Conservation (phyloP, 805 yeast species). For the Pichia cephalocereana region DNA sequence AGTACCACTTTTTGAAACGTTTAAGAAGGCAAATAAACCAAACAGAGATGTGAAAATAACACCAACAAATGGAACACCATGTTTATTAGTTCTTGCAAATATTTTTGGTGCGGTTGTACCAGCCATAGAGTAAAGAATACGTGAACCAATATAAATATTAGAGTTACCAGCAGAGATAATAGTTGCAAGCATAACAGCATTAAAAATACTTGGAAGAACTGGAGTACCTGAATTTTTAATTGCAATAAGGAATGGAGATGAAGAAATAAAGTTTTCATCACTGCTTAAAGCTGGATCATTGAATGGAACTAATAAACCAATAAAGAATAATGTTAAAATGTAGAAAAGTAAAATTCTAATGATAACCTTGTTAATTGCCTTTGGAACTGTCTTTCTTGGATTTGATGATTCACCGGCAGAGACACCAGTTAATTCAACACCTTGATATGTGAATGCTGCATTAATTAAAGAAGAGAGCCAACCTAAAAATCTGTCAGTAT, state of each 20-base stretch:
- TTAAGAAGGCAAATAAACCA: constrained; percentile 57
- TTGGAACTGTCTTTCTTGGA: constrained; percentile 63
- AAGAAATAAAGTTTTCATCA: constrained; percentile 32
- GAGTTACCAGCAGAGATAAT: constrained; percentile 77
- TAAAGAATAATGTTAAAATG: constrained; percentile 54
- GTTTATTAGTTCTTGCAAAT: constrained; percentile 38
- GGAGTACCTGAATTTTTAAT: constrained; percentile 59
- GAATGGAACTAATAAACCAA: constrained; percentile 63
- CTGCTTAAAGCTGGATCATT: constrained; percentile 44
- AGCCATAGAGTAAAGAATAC: constrained; percentile 58
- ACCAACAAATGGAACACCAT: constrained; percentile 55
- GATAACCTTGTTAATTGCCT: constrained; percentile 61
- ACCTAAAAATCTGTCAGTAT: constrained; percentile 56
- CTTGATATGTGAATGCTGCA: constrained; percentile 74
- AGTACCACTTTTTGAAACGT: constrained; percentile 41
- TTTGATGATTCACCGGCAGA: constrained; percentile 67
- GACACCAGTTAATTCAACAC: constrained; percentile 68
- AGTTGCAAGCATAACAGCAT: constrained; percentile 58
- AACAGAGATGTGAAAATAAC: constrained; percentile 50
- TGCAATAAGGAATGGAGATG: constrained; percentile 70
- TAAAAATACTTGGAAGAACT: constrained; percentile 59
- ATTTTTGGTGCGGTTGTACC: constrained; percentile 47
- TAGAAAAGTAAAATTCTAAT: constrained; percentile 59
- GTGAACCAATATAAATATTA: constrained; percentile 61
- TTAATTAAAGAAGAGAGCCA: constrained; percentile 61